Evolutionary conservation across 805 yeast species (phyloP), one percentile per base, ranked within the genome.

Genomic region (Citeromyces matritensis): DNA sequence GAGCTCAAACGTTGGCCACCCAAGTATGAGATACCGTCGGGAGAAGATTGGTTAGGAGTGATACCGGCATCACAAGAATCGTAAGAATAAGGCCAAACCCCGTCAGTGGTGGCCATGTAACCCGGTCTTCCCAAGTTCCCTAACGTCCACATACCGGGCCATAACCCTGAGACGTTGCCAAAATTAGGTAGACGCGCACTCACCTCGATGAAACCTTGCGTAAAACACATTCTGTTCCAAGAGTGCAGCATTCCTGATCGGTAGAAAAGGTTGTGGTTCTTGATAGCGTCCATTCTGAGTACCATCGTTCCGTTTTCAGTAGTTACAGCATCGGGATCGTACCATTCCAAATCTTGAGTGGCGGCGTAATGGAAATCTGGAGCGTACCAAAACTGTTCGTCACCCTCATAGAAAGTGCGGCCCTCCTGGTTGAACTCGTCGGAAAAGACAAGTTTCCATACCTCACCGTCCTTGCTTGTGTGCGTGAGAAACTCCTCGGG

Each of bases 131-230:
- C 97, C 40, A 86, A 61, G 47, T 86, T 86, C 29, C 96, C 96
- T 73, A 86, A 63, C 4, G 95, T 68, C 96, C 96, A 86, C 35
- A 83, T 43, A 63, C 95, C 97, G 1, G 97, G 96, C 97, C 97
- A 86, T 40, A 86, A 58, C 13, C 97, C 97, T 4, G 78, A 60
- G 21, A 76, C 64, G 34, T 70, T 59, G 43, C 94, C 94, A 42
- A 67, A 69, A 39, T 83, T 82, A 23, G 96, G 95, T 38, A 86
- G 56, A 36, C 66, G 65, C 0, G 81, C 88, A 7, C 84, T 73
- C 4, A 79, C 69, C 48, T 82, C 95, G 39, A 85, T 43, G 27
- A 60, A 49, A 31, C 96, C 96, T 47, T 84, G 84, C 3, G 93
- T 76, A 50, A 79, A 84, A 48, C 97, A 86, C 48, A 86, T 45